Evolutionary conservation across 495 filamentous ascomycete species (phyloP), one percentile per base, ranked within the genome.

Genomic region (Tuber umbilicatum): DNA sequence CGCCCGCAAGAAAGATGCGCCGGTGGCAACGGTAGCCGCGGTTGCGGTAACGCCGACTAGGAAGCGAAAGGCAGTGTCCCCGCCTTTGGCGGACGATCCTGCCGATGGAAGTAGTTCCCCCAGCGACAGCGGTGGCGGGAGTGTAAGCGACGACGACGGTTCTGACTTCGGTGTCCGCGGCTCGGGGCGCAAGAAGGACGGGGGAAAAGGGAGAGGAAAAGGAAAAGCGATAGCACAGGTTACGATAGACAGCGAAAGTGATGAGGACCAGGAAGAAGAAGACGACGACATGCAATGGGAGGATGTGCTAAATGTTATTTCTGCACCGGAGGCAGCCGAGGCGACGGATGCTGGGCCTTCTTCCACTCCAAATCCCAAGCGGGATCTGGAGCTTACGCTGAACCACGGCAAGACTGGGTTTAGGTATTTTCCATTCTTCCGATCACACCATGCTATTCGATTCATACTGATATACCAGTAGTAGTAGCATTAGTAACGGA

Each of bases 241-340:
- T 12, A 5, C 39, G 39, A 40, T 9, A 21, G 41, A 60, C 23
- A 39, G 50, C n/a, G 60, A 21, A 12, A 45, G 76, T 41, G 72
- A 72, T 23, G 75, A 75, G 21, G 60, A 40, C 19, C 45, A 75
- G 27, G 74, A 74, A 12, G 77, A 81, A 12, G 76, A 73, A 0
- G 91, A 94, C 39, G 91, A 91, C 42, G 90, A 90, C 67, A 86
- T 93, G 71, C 92, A 96, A 77, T 97, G 95, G 86, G 94, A 97
- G 85, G 93, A 97, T 85, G 93, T 94, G 5, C 85, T 89, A 39
- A 86, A 87, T 39, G 81, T 87, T 38, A 81, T 78, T 73, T 81
- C 84, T 77, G 82, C 74, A 76, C 82, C 75, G 70, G 78, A 84
- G 75, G 55, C 55, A 35, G 82, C 75, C 5, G 72, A 74, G 17